phyloP scores from a whole-genome alignment of 2,329 filamentous ascomycete species.

The Colletotrichum zoysiae region DNA sequence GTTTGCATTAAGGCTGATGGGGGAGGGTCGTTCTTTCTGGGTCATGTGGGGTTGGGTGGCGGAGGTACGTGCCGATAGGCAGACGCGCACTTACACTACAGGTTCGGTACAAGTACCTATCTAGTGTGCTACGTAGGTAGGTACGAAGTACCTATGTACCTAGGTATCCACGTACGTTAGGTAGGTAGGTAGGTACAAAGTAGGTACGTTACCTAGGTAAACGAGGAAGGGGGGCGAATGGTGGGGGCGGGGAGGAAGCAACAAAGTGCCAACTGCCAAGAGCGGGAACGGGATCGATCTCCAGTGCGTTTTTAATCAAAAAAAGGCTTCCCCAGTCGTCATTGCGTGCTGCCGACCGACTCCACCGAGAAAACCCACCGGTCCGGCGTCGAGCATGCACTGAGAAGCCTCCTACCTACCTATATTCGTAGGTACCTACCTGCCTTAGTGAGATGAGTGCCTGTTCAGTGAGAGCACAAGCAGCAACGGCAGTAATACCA shows the following conservation, averaged over 20 bases:
- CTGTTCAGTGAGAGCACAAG: slow-evolving; percentile 3
- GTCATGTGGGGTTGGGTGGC: slow-evolving; percentile 18
- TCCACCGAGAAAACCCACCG: slow-evolving; percentile 1
- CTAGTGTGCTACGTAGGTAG: too few species aligned
- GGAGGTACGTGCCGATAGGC: slow-evolving; percentile 4
- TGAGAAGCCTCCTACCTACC: neutral
- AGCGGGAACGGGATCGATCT: neutral
- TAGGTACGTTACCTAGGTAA: neutral
- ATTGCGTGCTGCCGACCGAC: slow-evolving; percentile 7
- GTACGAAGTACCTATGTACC: too few species aligned
- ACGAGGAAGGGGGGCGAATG: neutral
- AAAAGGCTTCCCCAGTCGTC: neutral
- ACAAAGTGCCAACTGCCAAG: neutral
- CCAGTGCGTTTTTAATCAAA: slow-evolving; percentile 14
- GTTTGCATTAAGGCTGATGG: slow-evolving; percentile 25
- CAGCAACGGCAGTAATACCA: neutral
- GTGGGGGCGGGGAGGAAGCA: slow-evolving; percentile 1
- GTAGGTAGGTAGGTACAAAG: too few species aligned
- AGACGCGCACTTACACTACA: neutral
- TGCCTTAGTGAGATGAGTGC: too few species aligned
- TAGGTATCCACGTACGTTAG: too few species aligned
- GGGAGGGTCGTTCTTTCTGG: neutral
- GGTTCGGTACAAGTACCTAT: neutral
- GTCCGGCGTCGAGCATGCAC: neutral
- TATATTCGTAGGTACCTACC: too few species aligned